These are phyloP conservation scores for Zygotorulaspora chibaensis DNA, from an alignment of 805 yeast genomes.

Conservation along the genomic window DNA sequence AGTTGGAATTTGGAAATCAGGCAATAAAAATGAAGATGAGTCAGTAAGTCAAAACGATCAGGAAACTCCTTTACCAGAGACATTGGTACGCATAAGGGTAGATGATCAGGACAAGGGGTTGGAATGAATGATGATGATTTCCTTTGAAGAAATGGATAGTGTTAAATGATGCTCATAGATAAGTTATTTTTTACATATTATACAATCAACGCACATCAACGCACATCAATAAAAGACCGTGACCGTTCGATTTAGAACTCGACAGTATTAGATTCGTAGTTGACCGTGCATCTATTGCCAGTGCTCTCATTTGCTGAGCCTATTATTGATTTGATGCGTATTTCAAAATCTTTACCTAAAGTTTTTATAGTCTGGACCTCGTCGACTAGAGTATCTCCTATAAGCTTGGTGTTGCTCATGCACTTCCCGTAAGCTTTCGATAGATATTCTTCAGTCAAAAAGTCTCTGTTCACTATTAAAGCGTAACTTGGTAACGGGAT, in stretches of 20 bases:
- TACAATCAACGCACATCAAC: no score
- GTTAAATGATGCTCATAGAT: not conserved
- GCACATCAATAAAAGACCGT: no score
- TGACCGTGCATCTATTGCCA: conserved; percentile 35
- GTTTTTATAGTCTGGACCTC: conserved; percentile 17
- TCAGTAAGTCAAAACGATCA: conserved; percentile 31
- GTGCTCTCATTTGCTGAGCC: conserved; percentile 38
- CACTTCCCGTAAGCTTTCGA: conserved; percentile 14
- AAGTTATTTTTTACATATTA: not conserved
- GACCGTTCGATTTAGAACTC: conserved; percentile 16
- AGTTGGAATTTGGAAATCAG: conserved; percentile 36
- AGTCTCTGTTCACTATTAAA: conserved; percentile 13
- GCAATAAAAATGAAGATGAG: conserved; percentile 35
- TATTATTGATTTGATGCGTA: conserved; percentile 34
- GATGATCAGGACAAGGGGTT: conserved; percentile 35
- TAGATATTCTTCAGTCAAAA: conserved; percentile 18
- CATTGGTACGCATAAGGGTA: conserved; percentile 55
- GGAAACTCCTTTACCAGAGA: conserved; percentile 55
- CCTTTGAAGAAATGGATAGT: not conserved
- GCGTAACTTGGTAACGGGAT: conserved; percentile 32
- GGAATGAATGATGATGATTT: conserved; percentile 1
- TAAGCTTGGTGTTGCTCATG: conserved; percentile 6
- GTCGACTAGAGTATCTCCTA: conserved; percentile 10
- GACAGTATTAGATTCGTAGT: conserved; percentile 36
- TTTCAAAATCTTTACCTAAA: conserved; percentile 22